These are phyloP conservation scores for Takashimella koratensis DNA, from an alignment of 1,284 basidiomycete species.

Conservation along the genomic window DNA sequence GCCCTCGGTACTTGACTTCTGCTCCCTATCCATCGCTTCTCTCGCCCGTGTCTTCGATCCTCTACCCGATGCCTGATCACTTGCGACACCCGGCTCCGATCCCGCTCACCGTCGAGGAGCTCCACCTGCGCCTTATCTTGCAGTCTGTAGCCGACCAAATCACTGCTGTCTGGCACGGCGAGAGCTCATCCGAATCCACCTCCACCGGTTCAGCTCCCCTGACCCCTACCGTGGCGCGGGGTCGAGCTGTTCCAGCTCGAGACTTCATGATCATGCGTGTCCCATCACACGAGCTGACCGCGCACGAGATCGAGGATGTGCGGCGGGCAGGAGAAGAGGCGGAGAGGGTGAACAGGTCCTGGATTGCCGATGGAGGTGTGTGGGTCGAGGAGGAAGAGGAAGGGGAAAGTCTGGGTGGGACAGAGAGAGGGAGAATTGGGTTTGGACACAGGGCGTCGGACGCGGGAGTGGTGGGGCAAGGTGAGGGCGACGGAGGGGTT, in stretches of 20 bases:
- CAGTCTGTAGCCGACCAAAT: constrained; percentile 44
- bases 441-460: background rate
- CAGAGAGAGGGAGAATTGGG: background rate
- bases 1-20: constrained; percentile 29
- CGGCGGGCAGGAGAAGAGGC: constrained; percentile 66
- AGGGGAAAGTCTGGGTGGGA: background rate
- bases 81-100: constrained; percentile 10
- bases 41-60: constrained; percentile 44
- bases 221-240: constrained; percentile 30
- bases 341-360: constrained; percentile 57
- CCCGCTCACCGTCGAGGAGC: constrained; percentile 35
- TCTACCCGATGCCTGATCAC: constrained; percentile 23
- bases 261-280: constrained; percentile 64
- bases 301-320: constrained; percentile 55
- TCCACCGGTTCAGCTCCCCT: background rate
- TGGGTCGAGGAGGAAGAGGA: constrained; percentile 17
- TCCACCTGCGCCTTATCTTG: constrained; percentile 50
- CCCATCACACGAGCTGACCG: constrained; percentile 47
- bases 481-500: background rate
- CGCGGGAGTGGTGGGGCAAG: background rate
- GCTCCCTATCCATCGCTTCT: constrained; percentile 51
- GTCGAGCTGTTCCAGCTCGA: constrained; percentile 57
- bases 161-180: constrained; percentile 40
- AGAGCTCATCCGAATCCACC: constrained; percentile 23
- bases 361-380: constrained; percentile 31